These are phyloP conservation scores for Plantago lanceolata DNA, from an alignment of 305 asterid genomes.

Conservation along the genomic window DNA sequence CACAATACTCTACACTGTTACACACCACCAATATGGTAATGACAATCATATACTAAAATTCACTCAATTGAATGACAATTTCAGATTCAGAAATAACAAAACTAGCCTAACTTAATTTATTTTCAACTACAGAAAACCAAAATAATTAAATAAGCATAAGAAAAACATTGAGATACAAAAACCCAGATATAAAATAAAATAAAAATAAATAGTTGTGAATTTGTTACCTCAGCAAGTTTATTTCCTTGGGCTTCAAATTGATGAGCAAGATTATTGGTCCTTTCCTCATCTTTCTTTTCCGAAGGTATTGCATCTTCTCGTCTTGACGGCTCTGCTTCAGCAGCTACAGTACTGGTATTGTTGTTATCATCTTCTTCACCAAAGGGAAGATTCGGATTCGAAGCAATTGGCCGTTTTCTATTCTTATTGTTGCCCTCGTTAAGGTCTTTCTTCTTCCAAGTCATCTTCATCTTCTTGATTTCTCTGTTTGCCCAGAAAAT, in stretches of 20 bases:
- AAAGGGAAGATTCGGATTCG: slow-evolving; percentile 57
- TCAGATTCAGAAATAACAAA: too few species aligned
- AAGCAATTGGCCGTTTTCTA: slow-evolving; percentile 46
- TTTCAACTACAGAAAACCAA: slow-evolving; percentile 10
- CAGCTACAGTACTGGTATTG: slow-evolving; percentile 11
- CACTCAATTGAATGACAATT: too few species aligned
- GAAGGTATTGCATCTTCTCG: slow-evolving; percentile 7
- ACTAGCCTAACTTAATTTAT: too few species aligned
- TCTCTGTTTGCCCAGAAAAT: too few species aligned
- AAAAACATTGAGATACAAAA: background rate
- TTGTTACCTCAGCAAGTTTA: slow-evolving; percentile 68
- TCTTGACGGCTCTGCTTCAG: slow-evolving; percentile 16
- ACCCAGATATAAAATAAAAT: background rate
- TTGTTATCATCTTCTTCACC: slow-evolving; percentile 27
- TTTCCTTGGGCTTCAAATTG: slow-evolving; percentile 63
- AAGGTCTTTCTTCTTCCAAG: slow-evolving; percentile 64
- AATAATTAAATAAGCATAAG: slow-evolving; percentile 2
- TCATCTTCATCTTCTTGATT: slow-evolving; percentile 58
- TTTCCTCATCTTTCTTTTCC: slow-evolving; percentile 23
- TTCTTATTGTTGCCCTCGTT: slow-evolving; percentile 37
- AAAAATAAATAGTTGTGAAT: too few species aligned
- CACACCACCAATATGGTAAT: background rate
- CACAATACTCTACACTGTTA: too few species aligned
- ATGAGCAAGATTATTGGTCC: slow-evolving; percentile 37
- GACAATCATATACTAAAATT: too few species aligned